These are phyloP conservation scores for Colletotrichum phormii DNA, from an alignment of 2,329 filamentous ascomycete species.

Conservation along the genomic window DNA sequence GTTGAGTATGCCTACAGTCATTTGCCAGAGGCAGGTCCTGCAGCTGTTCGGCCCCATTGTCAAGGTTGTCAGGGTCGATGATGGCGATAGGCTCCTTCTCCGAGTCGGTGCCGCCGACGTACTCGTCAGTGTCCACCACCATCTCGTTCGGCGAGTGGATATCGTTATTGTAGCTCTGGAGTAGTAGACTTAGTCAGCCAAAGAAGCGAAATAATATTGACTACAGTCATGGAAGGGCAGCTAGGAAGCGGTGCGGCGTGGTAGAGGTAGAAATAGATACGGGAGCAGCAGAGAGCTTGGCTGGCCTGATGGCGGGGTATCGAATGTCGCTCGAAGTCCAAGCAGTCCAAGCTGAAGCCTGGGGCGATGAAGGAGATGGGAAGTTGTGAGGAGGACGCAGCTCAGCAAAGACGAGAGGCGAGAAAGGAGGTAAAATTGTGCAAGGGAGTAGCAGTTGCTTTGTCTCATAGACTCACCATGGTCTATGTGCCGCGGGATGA, in stretches of 20 bases:
- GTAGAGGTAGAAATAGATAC: not conserved
- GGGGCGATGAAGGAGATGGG: not conserved
- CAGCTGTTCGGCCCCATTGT: constrained; percentile 59
- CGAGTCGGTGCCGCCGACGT: constrained; percentile 59
- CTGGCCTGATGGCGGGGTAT: constrained; percentile 31
- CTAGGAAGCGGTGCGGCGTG: not conserved
- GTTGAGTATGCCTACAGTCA: constrained; percentile 59
- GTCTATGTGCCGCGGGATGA: constrained; percentile 27
- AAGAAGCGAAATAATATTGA: not conserved
- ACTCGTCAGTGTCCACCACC: constrained; percentile 67
- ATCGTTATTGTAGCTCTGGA: constrained; percentile 61
- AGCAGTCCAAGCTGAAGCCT: not conserved
- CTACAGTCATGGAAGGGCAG: not conserved
- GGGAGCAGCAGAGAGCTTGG: constrained; percentile 12
- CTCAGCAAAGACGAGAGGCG: constrained; percentile 7
- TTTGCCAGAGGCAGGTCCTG: constrained; percentile 62
- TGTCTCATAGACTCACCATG: constrained; percentile 29
- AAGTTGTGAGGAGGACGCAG: not conserved
- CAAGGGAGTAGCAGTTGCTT: not conserved
- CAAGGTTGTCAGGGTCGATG: constrained; percentile 64
- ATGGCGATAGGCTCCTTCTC: constrained; percentile 66
- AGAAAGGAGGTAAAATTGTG: constrained; percentile 7
- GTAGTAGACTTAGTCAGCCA: constrained; percentile 19
- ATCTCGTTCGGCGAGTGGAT: constrained; percentile 68
- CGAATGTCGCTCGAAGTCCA: not conserved